Evolutionary conservation across 148 eudicot genomes (phyloP).

Genomic region (Agrostemma githago): DNA sequence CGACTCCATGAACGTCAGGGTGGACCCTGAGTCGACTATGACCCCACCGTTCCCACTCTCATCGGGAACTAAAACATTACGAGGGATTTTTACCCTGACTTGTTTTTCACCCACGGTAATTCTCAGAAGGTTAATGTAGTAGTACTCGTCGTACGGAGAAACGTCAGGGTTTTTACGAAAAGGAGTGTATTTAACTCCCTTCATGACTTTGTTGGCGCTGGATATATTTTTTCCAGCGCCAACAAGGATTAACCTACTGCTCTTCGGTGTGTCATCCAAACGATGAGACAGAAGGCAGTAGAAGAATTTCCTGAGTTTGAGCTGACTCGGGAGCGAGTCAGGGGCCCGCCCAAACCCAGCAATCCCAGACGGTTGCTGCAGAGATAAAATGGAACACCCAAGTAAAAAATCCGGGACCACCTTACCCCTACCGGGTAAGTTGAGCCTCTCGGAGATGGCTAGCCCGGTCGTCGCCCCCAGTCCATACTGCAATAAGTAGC

Average conservation of each 20-base stretch:
- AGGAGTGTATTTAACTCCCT: slow-evolving; percentile 43
- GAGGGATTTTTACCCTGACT: slow-evolving; percentile 51
- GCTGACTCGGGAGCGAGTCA: slow-evolving; percentile 59
- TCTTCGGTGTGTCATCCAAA: slow-evolving; percentile 46
- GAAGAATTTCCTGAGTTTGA: slow-evolving; percentile 53
- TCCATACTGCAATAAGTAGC: slow-evolving; percentile 51
- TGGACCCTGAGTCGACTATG: slow-evolving; percentile 68
- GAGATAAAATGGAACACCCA: slow-evolving; percentile 61
- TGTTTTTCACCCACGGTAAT: slow-evolving; percentile 56
- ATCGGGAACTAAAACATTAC: slow-evolving; percentile 32
- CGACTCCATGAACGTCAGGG: slow-evolving; percentile 58
- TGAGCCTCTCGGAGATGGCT: slow-evolving; percentile 44
- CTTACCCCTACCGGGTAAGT: slow-evolving; percentile 19
- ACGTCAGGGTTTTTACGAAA: slow-evolving; percentile 33
- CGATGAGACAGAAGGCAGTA: slow-evolving; percentile 62
- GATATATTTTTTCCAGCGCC: slow-evolving; percentile 12
- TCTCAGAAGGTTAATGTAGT: slow-evolving; percentile 47
- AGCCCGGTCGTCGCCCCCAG: slow-evolving; percentile 54
- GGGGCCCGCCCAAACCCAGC: slow-evolving; percentile 76
- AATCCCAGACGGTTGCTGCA: slow-evolving; percentile 54
- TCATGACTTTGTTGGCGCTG: neutral
- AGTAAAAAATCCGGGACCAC: slow-evolving; percentile 32
- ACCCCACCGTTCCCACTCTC: slow-evolving; percentile 54
- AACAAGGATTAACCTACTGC: slow-evolving; percentile 42
- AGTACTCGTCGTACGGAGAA: slow-evolving; percentile 44